Base-by-base conservation (phyloP, 768 basidiomycete species). In the Hygrophoropsis aurantiaca region DNA sequence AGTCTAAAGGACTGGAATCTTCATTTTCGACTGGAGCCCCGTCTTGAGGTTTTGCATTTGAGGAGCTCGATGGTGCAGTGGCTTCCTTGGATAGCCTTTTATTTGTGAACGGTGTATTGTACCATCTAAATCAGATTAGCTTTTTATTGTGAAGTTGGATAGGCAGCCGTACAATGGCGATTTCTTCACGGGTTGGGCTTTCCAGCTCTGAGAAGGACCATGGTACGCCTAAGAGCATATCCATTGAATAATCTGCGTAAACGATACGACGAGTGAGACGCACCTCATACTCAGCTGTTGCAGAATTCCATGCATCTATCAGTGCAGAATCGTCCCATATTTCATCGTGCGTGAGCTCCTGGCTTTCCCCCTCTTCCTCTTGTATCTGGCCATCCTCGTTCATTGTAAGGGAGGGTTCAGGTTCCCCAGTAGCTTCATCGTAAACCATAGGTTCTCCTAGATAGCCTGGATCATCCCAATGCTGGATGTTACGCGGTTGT, bases 241-340 rank as follows among this genome's bases (percentile, higher is more conserved):
- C 11, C 3, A 27, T 16, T 26, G 19, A 5, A 34, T n/a, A n/a
- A n/a, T n/a, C n/a, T n/a, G n/a, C n/a, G n/a, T n/a, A n/a, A n/a
- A n/a, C 18, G 5, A 20, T 9, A 16, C 25, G 18, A 18, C 2
- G 5, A 42, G 44, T 11, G 1, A 40, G 13, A 64, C 66, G 39
- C 52, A 81, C 82, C 69, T 87, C 75, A 55, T 90, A 92, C 61
- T 92, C 90, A 47, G 87, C 87, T 52, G 76, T 81, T 15, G 90
- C 90, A 49, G 89, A 84, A 61, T 91, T 78, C 90, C 90, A 91
- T 16, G 90, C 90, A 43, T 86, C 76, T 37, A 92, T 78, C 53
- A 92, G 75, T 4, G 85, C 87, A 27, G 86, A 85, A 61, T 92
- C 90, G 53, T 92, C 90, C 90, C 90, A 92, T 30, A 90, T 82